Base-by-base conservation (phyloP, 371 early-diverging fungal species). In the Syncephalastrum contaminatum region DNA sequence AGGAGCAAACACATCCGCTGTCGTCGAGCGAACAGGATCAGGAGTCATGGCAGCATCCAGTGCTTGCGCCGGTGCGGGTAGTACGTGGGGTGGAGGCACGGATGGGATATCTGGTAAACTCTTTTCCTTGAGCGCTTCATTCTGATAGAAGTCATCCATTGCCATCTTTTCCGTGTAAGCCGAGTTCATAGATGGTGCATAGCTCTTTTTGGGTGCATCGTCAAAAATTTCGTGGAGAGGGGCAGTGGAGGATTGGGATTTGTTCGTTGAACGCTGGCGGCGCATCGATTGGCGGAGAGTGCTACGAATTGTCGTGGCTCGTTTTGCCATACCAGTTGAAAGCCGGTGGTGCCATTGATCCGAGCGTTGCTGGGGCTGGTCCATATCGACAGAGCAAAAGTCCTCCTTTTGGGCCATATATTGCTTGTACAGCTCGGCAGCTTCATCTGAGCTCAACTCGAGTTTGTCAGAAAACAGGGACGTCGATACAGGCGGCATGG, bases 391-490 rank as follows among this genome's bases (percentile, higher is more conserved):
- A 0, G 62, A 54, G 10, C 56, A 58, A 45, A 53, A 48, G 8
- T 40, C 54, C 14, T 63, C 55, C 22, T 56, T 25, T 12, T 30
- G 52, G 15, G 50, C 59, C 56, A 70, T 43, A 39, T 72, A 72
- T n/a, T 62, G 49, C 20, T 63, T 25, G 41, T 66, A 71, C 5
- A 74, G 56, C 1, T 60, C 63, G 13, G 62, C 52, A 4, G 69
- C 69, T 43, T 73, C 72, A 0, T 60, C 54, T 2, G 70, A 66
- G 39, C 72, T 63, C 14, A 76, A 19, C 48, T 76, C 76, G 58
- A 76, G 59, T 24, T 76, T 76, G 53, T 76, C 76, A 8, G 68
- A 62, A 63, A 75, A 72, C n/a, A 72, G 57, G 18, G 67, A 75
- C 10, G 60, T 53, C 3, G 53, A 54, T 7, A 57, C 49, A 16